Conservation (phyloP, 768 basidiomycete genomes). For the Lactarius akahatsu region DNA sequence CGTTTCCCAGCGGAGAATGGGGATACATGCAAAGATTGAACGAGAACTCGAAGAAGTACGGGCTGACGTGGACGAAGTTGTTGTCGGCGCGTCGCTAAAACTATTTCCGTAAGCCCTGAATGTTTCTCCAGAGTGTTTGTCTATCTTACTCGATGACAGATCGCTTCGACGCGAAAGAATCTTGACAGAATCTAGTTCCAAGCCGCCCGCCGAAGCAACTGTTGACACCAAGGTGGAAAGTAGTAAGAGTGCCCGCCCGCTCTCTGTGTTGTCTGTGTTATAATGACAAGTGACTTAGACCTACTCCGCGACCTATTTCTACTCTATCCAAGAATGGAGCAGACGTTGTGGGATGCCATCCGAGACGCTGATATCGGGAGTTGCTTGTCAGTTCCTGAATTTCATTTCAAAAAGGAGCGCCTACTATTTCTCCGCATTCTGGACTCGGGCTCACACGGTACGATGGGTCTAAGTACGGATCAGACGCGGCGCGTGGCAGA, state of each 20-base stretch:
- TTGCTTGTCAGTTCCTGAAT: background rate
- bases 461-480: background rate
- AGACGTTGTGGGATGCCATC: background rate
- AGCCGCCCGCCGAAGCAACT: background rate
- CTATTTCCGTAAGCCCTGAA: background rate
- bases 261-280: background rate
- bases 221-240: background rate
- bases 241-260: background rate
- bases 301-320: constrained; percentile 1
- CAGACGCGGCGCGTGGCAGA: background rate
- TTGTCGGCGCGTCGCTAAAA: background rate
- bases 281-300: background rate
- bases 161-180: background rate
- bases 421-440: background rate
- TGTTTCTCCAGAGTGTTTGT: background rate
- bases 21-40: background rate
- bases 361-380: background rate
- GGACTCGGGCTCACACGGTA: background rate
- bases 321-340: background rate
- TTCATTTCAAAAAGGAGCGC: constrained; percentile 10
- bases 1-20: background rate
- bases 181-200: background rate
- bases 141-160: background rate
- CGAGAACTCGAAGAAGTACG: background rate
- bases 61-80: background rate